Evolutionary conservation across 805 yeast genomes (phyloP).

Genomic region (Cyberlindnera mississippiensis): DNA sequence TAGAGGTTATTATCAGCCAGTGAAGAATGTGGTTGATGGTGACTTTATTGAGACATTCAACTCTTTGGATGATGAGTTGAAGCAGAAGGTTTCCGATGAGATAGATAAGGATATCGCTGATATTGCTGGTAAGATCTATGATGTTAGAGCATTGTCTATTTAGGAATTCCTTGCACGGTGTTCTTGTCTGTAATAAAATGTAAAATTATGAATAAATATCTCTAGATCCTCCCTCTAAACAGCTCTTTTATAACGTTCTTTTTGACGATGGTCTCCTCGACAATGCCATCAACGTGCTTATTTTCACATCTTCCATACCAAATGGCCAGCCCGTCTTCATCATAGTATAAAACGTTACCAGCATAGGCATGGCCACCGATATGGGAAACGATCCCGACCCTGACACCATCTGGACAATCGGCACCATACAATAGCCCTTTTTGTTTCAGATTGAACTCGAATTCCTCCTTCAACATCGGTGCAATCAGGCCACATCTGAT

Average conservation of each 20-base stretch:
- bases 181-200: too few relatives aligned
- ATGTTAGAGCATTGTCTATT: constrained; percentile 38
- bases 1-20: constrained; percentile 81
- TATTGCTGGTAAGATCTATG: constrained; percentile 48
- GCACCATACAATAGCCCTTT: constrained; percentile 30
- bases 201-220: background rate
- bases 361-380: constrained; percentile 87
- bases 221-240: constrained; percentile 42
- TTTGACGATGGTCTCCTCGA: constrained; percentile 46
- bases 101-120: constrained; percentile 47
- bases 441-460: constrained; percentile 36
- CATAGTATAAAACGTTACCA: constrained; percentile 66
- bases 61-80: constrained; percentile 5
- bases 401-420: constrained; percentile 27
- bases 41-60: constrained; percentile 63
- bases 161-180: too few relatives aligned
- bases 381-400: constrained; percentile 63
- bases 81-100: constrained; percentile 27
- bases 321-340: constrained; percentile 34
- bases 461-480: constrained; percentile 51
- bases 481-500: constrained; percentile 65
- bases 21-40: constrained; percentile 77
- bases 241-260: constrained; percentile 52
- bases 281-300: constrained; percentile 59
- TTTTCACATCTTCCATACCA: constrained; percentile 83